Conservation (phyloP, 2,329 filamentous ascomycete species). For the Cucurbitaria berberidis region DNA sequence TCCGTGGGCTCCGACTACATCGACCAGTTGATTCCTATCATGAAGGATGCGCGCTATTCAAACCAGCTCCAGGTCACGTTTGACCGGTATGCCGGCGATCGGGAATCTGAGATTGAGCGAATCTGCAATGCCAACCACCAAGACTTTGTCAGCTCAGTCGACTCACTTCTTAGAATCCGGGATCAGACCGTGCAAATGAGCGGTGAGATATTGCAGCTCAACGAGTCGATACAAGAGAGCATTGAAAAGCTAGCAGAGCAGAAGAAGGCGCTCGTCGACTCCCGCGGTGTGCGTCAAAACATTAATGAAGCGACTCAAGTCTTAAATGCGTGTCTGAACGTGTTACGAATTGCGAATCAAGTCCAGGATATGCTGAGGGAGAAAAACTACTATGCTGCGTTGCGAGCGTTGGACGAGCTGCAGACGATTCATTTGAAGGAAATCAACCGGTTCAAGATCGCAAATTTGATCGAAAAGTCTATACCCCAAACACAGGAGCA, state of each 20-base stretch:
- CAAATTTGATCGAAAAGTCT: constrained; percentile 93
- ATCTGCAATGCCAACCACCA: constrained; percentile 97
- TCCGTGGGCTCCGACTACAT: constrained; percentile 92
- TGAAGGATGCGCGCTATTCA: constrained; percentile 84
- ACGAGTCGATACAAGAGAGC: constrained; percentile 92
- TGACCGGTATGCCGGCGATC: constrained; percentile 80
- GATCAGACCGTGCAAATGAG: constrained; percentile 90
- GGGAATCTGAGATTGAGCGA: constrained; percentile 88
- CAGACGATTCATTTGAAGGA: constrained; percentile 96
- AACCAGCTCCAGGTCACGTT: constrained; percentile 80
- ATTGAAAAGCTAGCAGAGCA: constrained; percentile 93
- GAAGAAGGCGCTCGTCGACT: constrained; percentile 93
- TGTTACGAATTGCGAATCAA: constrained; percentile 89
- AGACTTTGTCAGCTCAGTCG: constrained; percentile 92
- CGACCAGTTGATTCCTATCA: constrained; percentile 90
- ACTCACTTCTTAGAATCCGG: constrained; percentile 88
- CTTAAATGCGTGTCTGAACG: constrained; percentile 87
- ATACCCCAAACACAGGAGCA: constrained; percentile 90
- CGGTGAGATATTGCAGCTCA: constrained; percentile 87
- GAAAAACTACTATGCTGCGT: constrained; percentile 93
- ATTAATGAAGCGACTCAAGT: constrained; percentile 92
- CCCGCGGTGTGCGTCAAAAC: constrained; percentile 88
- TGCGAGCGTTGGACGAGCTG: constrained; percentile 92
- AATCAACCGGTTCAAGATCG: constrained; percentile 91
- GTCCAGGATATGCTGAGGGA: constrained; percentile 89